Evolutionary conservation across 2,329 filamentous ascomycete genomes (phyloP), one percentile per base, ranked within the genome.

Genomic region (Colletotrichum gloeosporioides): DNA sequence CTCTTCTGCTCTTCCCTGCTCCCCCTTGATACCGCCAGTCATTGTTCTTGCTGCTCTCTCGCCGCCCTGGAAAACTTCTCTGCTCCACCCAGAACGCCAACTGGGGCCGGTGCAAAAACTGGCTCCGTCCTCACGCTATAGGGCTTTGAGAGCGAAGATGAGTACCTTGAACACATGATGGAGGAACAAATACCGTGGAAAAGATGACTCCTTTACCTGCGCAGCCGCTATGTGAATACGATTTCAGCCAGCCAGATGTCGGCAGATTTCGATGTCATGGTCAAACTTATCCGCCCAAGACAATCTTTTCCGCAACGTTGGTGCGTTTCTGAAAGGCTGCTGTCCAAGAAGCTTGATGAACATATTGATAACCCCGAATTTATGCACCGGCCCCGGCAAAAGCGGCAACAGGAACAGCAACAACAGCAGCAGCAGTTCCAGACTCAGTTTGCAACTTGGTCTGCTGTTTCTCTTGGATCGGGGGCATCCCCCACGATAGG

Each of bases 371-470:
- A 12, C 32, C 32, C 12, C 12, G 2, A 34, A 34, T 0, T 13
- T 5, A 34, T 34, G 4, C 13, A 36, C 13, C 15, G 13, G 34
- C 34, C 2, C 12, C 13, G 15, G 13, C 34, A 15, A 36, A 31
- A 63, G 16, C n/a, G 22, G 9, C 29, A 36, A 10, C 59, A 34
- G 29, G 18, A 15, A 18, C 61, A 63, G 6, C 61, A 63, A 16
- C 61, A 36, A 31, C 61, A 63, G 16, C 61, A 18, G 61, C 22
- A 12, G 8, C 61, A 63, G 4, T 36, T 9, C 29, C 61, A 36
- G n/a, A 7, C 8, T 6, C 31, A 32, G n/a, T 29, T 55, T 0
- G 0, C 1, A 55, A 12, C 53, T 2, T 10, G n/a, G 4, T 12
- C 4, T 3, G 2, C 9, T 4, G 61, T n/a, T 4, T 22, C 61